Conservation (phyloP, 495 filamentous ascomycete species). For the Aspergillus campestris region DNA sequence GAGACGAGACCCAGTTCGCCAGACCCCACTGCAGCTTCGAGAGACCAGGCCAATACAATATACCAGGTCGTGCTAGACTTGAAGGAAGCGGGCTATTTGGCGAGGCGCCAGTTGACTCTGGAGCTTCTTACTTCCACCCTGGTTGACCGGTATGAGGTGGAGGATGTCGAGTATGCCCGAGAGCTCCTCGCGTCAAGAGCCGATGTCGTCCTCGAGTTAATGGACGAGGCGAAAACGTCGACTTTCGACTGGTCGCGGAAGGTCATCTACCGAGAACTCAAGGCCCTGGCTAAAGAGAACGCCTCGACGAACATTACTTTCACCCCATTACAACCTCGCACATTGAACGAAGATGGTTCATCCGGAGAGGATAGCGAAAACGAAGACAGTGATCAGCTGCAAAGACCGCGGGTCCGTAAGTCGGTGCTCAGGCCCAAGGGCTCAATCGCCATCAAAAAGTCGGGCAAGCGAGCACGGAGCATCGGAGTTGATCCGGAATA, state of each 20-base stretch:
- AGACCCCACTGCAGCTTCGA: slow-evolving; percentile 22
- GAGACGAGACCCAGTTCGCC: slow-evolving; percentile 16
- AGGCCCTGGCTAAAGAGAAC: slow-evolving; percentile 18
- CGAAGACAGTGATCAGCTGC: slow-evolving; percentile 14
- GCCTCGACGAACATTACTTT: slow-evolving; percentile 18
- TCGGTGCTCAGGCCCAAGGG: slow-evolving; percentile 46
- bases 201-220: slow-evolving; percentile 20
- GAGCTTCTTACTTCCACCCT: slow-evolving; percentile 27
- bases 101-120: slow-evolving; percentile 38
- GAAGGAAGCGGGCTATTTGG: slow-evolving; percentile 32
- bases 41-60: slow-evolving; percentile 29
- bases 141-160: slow-evolving; percentile 20
- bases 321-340: slow-evolving; percentile 27
- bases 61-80: slow-evolving; percentile 30
- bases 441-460: slow-evolving; percentile 31
- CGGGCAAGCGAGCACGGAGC: slow-evolving; percentile 41
- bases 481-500: slow-evolving; percentile 23
- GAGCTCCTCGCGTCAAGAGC: slow-evolving; percentile 31
- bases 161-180: slow-evolving; percentile 26
- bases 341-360: slow-evolving; percentile 18
- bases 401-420: slow-evolving; percentile 29
- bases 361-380: slow-evolving; percentile 33
- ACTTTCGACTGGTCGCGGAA: slow-evolving; percentile 37
- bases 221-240: slow-evolving; percentile 30
- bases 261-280: slow-evolving; percentile 38